Percentiles rank a stretch among this genome's conserved stretches.
Evolutionary conservation across 2,329 filamentous ascomycete genomes (phyloP).

Genomic region (Monilinia laxa): DNA sequence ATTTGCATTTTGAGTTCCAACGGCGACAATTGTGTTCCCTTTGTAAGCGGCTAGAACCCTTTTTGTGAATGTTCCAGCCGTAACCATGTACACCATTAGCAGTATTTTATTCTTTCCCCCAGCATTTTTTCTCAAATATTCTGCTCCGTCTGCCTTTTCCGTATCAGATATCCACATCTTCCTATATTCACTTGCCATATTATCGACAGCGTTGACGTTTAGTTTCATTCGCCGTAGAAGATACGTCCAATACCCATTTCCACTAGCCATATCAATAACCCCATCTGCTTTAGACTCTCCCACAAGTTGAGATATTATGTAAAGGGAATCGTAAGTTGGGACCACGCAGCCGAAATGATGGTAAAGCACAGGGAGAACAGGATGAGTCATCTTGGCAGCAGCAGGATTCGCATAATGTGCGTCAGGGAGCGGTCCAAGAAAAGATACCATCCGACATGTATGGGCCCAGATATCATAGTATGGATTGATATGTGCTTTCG

Average conservation of each 20-base stretch:
- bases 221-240: slow-evolving; percentile 63
- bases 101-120: slow-evolving; percentile 58
- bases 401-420: slow-evolving; percentile 46
- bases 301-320: slow-evolving; percentile 57
- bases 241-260: slow-evolving; percentile 74
- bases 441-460: slow-evolving; percentile 56
- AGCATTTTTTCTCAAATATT: slow-evolving; percentile 53
- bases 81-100: slow-evolving; percentile 70
- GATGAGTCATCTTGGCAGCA: slow-evolving; percentile 58
- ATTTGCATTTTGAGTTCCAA: slow-evolving; percentile 72
- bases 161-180: slow-evolving; percentile 69
- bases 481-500: slow-evolving; percentile 57
- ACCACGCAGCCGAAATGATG: slow-evolving; percentile 76
- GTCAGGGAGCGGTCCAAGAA: slow-evolving; percentile 63
- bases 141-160: slow-evolving; percentile 56
- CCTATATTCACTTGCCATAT: slow-evolving; percentile 65
- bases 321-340: slow-evolving; percentile 65
- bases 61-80: slow-evolving; percentile 63
- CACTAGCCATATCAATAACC: slow-evolving; percentile 66
- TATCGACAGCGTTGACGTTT: slow-evolving; percentile 62
- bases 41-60: slow-evolving; percentile 59
- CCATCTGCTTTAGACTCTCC: slow-evolving; percentile 40
- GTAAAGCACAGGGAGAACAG: slow-evolving; percentile 70
- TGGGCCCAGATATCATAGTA: slow-evolving; percentile 68
- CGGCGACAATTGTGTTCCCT: slow-evolving; percentile 66